Percentiles rank a stretch among this genome's conserved stretches.
phyloP scores from a whole-genome alignment of 148 eudicot genomes.

The Fallopia convolvulus region DNA sequence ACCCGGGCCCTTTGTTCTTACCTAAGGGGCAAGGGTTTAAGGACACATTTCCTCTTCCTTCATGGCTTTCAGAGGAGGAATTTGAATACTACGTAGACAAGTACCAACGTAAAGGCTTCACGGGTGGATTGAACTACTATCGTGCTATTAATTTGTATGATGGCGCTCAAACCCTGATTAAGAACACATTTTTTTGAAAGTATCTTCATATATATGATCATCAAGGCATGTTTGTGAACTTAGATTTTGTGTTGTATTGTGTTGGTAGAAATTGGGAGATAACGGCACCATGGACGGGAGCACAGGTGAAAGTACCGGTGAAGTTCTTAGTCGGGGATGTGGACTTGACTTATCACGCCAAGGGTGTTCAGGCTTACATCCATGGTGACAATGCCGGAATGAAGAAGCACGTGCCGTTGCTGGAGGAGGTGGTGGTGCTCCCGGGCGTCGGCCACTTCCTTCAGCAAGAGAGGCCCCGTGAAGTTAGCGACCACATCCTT shows the following conservation, averaged over 20 bases:
- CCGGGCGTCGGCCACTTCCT: neutral
- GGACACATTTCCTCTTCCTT: slow-evolving; percentile 33
- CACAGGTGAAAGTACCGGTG: neutral
- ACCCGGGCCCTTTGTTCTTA: slow-evolving; percentile 38
- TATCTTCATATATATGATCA: too few relatives aligned
- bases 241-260: neutral
- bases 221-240: neutral
- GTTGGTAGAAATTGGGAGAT: slow-evolving; percentile 2
- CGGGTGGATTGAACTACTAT: slow-evolving; percentile 66
- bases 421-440: slow-evolving; percentile 5
- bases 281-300: neutral
- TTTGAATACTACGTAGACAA: slow-evolving; percentile 36
- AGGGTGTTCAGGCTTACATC: slow-evolving; percentile 2
- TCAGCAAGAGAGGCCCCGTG: neutral
- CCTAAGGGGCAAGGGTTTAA: slow-evolving; percentile 39
- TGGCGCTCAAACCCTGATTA: too few relatives aligned
- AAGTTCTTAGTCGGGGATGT: slow-evolving; percentile 1
- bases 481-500: neutral
- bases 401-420: neutral
- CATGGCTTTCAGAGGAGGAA: slow-evolving; percentile 56
- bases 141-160: slow-evolving; percentile 58
- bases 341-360: neutral
- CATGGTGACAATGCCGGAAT: neutral
- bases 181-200: too few relatives aligned
- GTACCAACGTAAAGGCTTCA: slow-evolving; percentile 42